These are phyloP conservation scores for Haberlea rhodopensis DNA, from an alignment of 257 asterid species.

Conservation along the genomic window DNA sequence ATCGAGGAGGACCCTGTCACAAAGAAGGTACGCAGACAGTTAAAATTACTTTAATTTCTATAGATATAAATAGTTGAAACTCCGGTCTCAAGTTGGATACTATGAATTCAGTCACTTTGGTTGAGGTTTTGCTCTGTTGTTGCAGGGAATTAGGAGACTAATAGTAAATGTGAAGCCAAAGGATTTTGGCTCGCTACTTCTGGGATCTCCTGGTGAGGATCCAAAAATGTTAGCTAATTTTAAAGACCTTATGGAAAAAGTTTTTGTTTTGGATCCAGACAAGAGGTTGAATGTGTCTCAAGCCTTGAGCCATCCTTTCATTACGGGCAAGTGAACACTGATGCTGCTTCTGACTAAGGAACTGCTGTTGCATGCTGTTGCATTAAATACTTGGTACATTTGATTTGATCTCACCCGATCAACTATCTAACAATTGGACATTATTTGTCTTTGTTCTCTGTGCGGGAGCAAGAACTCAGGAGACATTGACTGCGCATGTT, in stretches of 20 bases:
- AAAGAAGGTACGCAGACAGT: conserved; percentile 61
- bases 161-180: conserved; percentile 83
- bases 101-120: neutral
- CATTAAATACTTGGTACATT: conserved; percentile 63
- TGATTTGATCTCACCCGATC: conserved; percentile 48
- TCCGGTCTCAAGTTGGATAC: too few species aligned
- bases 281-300: conserved; percentile 90
- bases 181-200: conserved; percentile 74
- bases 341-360: conserved; percentile 75
- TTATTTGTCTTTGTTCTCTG: conserved; percentile 68
- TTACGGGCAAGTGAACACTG: conserved; percentile 98
- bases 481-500: conserved; percentile 45
- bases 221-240: conserved; percentile 84
- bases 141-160: conserved; percentile 80
- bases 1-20: conserved; percentile 94
- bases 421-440: conserved; percentile 74
- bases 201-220: conserved; percentile 92
- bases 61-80: too few species aligned
- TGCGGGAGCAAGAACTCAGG: conserved; percentile 57
- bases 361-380: conserved; percentile 74
- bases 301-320: conserved; percentile 98
- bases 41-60: neutral
- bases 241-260: conserved; percentile 89
- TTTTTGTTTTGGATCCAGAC: conserved; percentile 92
- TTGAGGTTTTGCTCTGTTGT: conserved; percentile 28